phyloP scores from a whole-genome alignment of 257 asterid genomes.

The Echites panduratus region DNA sequence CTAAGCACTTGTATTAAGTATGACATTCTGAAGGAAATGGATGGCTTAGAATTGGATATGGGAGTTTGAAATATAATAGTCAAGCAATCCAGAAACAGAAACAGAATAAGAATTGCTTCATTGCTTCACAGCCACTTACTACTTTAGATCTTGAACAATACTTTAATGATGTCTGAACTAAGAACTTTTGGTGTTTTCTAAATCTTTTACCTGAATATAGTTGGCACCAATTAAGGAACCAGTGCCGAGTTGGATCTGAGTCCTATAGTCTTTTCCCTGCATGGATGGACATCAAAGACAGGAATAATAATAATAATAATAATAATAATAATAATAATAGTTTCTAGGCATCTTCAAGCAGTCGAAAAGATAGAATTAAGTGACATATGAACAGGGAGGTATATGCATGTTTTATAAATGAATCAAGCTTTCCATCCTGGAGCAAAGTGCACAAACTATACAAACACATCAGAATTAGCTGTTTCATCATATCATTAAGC shows the following conservation, averaged over 20 bases:
- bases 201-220: conserved; percentile 77
- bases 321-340: no score
- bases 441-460: no score
- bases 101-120: background rate
- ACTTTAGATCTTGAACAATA: background rate
- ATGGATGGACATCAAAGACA: conserved; percentile 20
- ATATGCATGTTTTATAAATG: background rate
- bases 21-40: background rate
- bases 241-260: conserved; percentile 79
- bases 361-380: background rate
- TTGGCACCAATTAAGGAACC: conserved; percentile 88
- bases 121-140: background rate
- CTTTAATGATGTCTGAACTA: background rate
- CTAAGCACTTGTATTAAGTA: no score
- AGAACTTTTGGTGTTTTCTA: background rate
- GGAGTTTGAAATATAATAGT: background rate
- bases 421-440: background rate
- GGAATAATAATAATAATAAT: no score
- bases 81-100: background rate
- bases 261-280: conserved; percentile 83
- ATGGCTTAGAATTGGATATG: background rate
- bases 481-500: background rate
- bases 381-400: background rate
- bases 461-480: background rate
- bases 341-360: background rate